Conservation (phyloP, 371 early-diverging fungal species). For the Mucor velutinosus region DNA sequence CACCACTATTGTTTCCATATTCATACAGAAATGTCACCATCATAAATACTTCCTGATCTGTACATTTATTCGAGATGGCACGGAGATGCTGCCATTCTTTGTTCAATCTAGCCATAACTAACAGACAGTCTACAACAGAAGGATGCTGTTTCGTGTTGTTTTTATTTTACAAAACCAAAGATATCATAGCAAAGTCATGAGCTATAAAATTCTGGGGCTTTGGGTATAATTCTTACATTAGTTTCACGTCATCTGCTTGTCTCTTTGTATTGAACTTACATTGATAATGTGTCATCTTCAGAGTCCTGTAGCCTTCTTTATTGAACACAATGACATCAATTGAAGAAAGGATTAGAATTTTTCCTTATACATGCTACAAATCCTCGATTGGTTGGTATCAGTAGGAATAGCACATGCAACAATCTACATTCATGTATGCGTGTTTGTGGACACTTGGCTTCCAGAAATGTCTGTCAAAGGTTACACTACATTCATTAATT, state of each 20-base stretch:
- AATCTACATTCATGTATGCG: too few relatives aligned
- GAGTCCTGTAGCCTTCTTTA: neutral
- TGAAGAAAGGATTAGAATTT: neutral
- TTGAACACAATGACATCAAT: neutral
- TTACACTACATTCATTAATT: too few relatives aligned
- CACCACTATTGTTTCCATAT: neutral
- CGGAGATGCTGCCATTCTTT: too few relatives aligned
- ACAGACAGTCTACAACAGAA: neutral
- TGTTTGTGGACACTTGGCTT: too few relatives aligned
- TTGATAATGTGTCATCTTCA: neutral
- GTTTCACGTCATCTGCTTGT: neutral
- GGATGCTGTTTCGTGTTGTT: too few relatives aligned
- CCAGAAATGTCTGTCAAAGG: too few relatives aligned
- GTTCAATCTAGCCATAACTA: neutral
- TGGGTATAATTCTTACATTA: too few relatives aligned
- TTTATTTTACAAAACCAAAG: too few relatives aligned
- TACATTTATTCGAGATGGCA: neutral
- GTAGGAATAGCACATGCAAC: neutral
- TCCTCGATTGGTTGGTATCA: too few relatives aligned
- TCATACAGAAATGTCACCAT: neutral
- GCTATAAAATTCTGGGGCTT: too few relatives aligned
- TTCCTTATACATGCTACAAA: neutral
- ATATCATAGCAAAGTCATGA: too few relatives aligned
- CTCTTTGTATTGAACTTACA: too few relatives aligned
- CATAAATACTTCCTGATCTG: neutral